Conservation (phyloP, 306 rosid genomes). For the Cyamopsis tetragonoloba region DNA sequence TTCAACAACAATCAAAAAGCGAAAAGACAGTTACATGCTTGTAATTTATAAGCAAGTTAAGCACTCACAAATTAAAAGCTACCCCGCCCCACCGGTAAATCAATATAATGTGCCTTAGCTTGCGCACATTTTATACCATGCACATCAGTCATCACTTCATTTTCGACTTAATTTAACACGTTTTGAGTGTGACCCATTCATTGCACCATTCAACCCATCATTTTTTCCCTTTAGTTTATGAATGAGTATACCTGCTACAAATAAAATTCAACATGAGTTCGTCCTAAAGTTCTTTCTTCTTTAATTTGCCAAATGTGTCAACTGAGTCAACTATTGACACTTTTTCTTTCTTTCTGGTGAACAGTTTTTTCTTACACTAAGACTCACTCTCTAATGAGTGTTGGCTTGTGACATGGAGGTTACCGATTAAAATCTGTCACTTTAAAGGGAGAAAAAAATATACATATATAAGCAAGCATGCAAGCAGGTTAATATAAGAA, state of each 20-base stretch:
- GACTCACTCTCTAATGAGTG: no score
- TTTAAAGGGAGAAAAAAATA: no score
- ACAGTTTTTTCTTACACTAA: no score
- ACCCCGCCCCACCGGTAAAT: neutral
- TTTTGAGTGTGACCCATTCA: neutral
- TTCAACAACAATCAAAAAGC: constrained; percentile 36
- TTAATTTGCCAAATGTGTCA: constrained; percentile 12
- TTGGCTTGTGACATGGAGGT: no score
- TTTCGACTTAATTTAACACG: neutral
- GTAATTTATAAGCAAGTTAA: constrained; percentile 24
- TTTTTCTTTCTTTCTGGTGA: neutral
- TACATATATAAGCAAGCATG: no score
- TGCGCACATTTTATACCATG: constrained; percentile 20
- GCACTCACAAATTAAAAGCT: constrained; percentile 17
- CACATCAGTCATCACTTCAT: constrained; percentile 8
- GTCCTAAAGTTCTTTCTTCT: neutral
- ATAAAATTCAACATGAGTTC: neutral
- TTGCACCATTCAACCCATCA: constrained; percentile 2
- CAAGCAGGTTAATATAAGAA: no score
- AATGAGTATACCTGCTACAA: neutral
- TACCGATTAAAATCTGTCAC: no score
- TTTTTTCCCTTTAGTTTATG: neutral
- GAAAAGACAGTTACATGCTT: constrained; percentile 36
- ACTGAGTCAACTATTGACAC: neutral
- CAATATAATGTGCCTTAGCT: constrained; percentile 17